phyloP scores from a whole-genome alignment of 2,329 filamentous ascomycete genomes.

The Teratosphaeria pseudoeucalypti region DNA sequence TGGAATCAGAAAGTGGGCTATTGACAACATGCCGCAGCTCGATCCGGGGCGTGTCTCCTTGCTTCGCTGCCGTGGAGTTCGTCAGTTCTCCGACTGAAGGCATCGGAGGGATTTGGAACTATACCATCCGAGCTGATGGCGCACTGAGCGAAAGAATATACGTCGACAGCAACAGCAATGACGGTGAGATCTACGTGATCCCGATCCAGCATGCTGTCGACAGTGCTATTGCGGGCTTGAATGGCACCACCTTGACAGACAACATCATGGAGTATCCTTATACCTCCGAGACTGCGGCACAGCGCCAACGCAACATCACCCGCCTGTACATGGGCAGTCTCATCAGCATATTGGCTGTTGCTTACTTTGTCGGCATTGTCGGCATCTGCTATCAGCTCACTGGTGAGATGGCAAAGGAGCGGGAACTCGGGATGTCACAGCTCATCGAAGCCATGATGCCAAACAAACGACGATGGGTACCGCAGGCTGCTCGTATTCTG shows the following conservation, averaged over 20 bases:
- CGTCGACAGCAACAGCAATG: constrained; percentile 56
- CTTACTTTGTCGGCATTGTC: constrained; percentile 68
- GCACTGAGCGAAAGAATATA: constrained; percentile 56
- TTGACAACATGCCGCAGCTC: constrained; percentile 49
- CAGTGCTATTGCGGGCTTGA: constrained; percentile 52
- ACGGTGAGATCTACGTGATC: constrained; percentile 65
- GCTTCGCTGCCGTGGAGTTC: constrained; percentile 67
- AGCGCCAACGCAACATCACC: constrained; percentile 57
- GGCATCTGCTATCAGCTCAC: constrained; percentile 80
- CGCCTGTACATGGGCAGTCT: constrained; percentile 61
- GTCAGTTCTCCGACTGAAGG: constrained; percentile 66
- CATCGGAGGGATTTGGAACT: constrained; percentile 63
- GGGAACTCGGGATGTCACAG: constrained; percentile 78
- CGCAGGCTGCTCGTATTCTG: constrained; percentile 65
- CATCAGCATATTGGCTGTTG: constrained; percentile 65
- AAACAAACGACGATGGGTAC: constrained; percentile 61
- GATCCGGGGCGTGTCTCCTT: constrained; percentile 53
- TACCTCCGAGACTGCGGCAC: constrained; percentile 58
- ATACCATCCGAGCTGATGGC: constrained; percentile 69
- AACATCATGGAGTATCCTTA: constrained; percentile 59
- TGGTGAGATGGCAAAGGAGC: constrained; percentile 73
- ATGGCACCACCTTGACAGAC: constrained; percentile 31
- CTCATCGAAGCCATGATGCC: constrained; percentile 89
- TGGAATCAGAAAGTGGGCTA: constrained; percentile 49
- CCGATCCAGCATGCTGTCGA: constrained; percentile 75